Evolutionary conservation across 768 basidiomycete genomes (phyloP).

Genomic region (Sarcomyxa edulis): DNA sequence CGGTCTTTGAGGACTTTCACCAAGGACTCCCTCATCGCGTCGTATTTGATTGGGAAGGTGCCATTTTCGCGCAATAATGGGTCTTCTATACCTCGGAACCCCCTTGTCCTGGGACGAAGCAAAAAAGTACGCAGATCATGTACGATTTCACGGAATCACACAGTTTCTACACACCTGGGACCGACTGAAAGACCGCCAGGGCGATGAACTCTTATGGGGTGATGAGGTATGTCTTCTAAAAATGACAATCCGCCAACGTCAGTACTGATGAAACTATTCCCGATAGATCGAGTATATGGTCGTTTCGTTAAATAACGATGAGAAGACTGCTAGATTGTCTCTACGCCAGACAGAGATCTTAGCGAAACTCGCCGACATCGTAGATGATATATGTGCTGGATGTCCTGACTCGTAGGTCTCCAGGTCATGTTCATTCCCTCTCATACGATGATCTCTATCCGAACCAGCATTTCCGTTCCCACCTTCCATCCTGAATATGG

Average conservation of each 20-base stretch:
- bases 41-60: neutral
- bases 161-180: slow-evolving; percentile 96
- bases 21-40: slow-evolving; percentile 2
- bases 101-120: slow-evolving; percentile 90
- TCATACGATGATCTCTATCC: slow-evolving; percentile 1
- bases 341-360: slow-evolving; percentile 96
- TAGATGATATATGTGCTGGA: slow-evolving; percentile 57
- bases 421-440: neutral
- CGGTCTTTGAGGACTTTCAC: too few relatives aligned
- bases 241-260: neutral
- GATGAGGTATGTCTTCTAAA: slow-evolving; percentile 72
- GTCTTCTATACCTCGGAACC: slow-evolving; percentile 88
- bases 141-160: slow-evolving; percentile 86
- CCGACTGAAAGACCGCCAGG: slow-evolving; percentile 81
- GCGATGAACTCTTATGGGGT: slow-evolving; percentile 94
- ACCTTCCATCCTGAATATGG: slow-evolving; percentile 98
- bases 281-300: slow-evolving; percentile 94
- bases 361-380: slow-evolving; percentile 64
- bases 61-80: slow-evolving; percentile 49
- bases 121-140: slow-evolving; percentile 82
- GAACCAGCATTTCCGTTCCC: slow-evolving; percentile 63
- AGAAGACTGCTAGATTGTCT: slow-evolving; percentile 81
- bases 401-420: slow-evolving; percentile 53
- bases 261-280: slow-evolving; percentile 7
- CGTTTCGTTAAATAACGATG: slow-evolving; percentile 71